phyloP scores from a whole-genome alignment of 129 eudicot genomes.

The Ambrosia trifida region DNA sequence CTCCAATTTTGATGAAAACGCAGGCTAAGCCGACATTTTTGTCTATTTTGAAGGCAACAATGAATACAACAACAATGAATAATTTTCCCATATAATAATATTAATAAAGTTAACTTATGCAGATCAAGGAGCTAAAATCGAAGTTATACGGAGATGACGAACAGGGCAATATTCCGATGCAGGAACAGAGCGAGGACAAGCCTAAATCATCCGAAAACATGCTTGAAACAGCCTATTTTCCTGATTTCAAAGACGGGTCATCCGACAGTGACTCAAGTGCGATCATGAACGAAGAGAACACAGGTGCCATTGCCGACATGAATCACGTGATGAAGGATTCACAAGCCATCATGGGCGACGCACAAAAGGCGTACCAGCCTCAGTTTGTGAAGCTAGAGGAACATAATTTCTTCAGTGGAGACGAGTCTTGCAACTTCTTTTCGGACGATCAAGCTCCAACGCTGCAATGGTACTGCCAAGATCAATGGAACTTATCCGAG shows the following conservation, averaged over 20 bases:
- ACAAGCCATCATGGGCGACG: constrained; percentile 42
- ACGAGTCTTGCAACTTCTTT: constrained; percentile 79
- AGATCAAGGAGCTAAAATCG: constrained; percentile 71
- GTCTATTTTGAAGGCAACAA: too few relatives aligned
- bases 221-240: constrained; percentile 35
- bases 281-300: constrained; percentile 72
- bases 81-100: background rate
- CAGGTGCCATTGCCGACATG: constrained; percentile 18
- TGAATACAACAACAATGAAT: too few relatives aligned
- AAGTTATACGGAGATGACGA: constrained; percentile 58
- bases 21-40: too few relatives aligned
- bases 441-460: constrained; percentile 89
- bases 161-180: constrained; percentile 38
- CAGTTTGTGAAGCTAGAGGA: constrained; percentile 89
- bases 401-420: constrained; percentile 77
- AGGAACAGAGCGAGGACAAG: constrained; percentile 46
- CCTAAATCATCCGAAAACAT: constrained; percentile 28
- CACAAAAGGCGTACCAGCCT: constrained; percentile 51
- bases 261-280: constrained; percentile 91
- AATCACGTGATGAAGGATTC: constrained; percentile 39
- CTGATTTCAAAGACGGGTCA: constrained; percentile 70
- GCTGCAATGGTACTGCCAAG: constrained; percentile 75
- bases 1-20: too few relatives aligned
- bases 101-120: background rate
- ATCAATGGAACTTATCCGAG: constrained; percentile 56